Base-by-base conservation (phyloP, 257 asterid species). In the Penstemon eatonii region DNA sequence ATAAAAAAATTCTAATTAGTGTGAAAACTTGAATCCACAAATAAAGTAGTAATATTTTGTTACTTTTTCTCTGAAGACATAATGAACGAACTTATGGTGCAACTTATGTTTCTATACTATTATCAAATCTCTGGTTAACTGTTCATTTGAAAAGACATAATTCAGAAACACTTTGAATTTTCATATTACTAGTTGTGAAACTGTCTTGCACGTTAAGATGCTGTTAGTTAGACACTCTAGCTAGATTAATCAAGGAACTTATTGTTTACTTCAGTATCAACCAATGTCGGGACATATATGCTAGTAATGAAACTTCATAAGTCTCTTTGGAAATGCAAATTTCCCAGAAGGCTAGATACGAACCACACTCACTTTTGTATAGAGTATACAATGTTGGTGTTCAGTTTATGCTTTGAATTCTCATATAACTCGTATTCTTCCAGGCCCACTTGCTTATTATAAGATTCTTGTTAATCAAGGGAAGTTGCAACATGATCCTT, bases 361-460 rank as follows among this genome's bases (percentile, higher is more conserved):
- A 49, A 50, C 55, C 55, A 9, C 6, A 11, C 64, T 58, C 25
- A 3, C 5, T 15, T 58, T 58, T 42, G 4, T 38, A 37, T 36
- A 58, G 64, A 59, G 33, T 11, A 2, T 40, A 5, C 11, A 7
- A 11, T 37, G 11, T 12, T 4, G 64, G 8, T 12, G 5, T 4
- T 39, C 8, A 69, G 69, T 11, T 56, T n/a, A 42, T 52, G 46
- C 45, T 51, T 68, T 60, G 56, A 46, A 61, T 69, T 50, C 61
- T 69, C 54, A 65, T 72, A 46, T 18, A 51, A 47, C 50, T 36
- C 15, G 19, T 64, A 66, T 63, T 51, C 69, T 77, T 71, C 56
- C 91, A 93, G 99, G 96, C 51, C 87, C 89, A 19, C 92, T 90
- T 74, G 75, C 87, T 60, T 83, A 82, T 75, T 94, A 94, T 67